A percentile compares a stretch with the other conserved stretches of the same genome.
These are phyloP conservation scores for Musa troglodytarum DNA, from an alignment of 176 grass and related monocot species.

Conservation along the genomic window DNA sequence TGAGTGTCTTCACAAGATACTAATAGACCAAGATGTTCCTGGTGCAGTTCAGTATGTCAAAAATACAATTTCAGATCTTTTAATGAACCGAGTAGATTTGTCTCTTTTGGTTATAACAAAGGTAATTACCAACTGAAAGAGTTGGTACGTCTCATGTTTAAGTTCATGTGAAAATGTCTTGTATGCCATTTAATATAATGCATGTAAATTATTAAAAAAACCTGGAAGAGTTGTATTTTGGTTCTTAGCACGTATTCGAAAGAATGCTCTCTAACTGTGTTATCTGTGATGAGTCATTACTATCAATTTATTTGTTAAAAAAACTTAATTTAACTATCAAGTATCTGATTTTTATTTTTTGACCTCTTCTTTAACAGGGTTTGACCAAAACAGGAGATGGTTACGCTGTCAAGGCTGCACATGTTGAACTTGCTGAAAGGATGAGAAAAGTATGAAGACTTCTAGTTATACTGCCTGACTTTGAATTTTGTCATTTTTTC, in stretches of 20 bases:
- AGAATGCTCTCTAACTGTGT: neutral
- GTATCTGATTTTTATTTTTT: neutral
- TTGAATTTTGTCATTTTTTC: neutral
- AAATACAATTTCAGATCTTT: slow-evolving; percentile 95
- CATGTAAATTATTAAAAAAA: too few relatives aligned
- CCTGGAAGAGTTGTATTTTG: too few relatives aligned
- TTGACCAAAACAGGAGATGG: slow-evolving; percentile 99
- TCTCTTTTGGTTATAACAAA: slow-evolving; percentile 99
- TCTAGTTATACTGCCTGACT: neutral
- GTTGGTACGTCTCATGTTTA: neutral
- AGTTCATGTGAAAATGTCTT: neutral
- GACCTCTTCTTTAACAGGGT: slow-evolving; percentile 44
- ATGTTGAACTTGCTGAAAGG: slow-evolving; percentile 98
- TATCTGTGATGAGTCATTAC: neutral
- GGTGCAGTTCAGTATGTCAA: slow-evolving; percentile 95
- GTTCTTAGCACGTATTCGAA: too few relatives aligned
- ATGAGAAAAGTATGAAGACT: slow-evolving; percentile 68
- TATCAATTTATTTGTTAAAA: neutral
- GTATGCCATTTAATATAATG: neutral
- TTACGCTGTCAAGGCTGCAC: slow-evolving; percentile 94
- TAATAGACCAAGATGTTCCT: slow-evolving; percentile 82
- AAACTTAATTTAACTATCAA: neutral
- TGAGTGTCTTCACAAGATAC: slow-evolving; percentile 94
- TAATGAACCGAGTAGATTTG: slow-evolving; percentile 94
- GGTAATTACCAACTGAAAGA: slow-evolving; percentile 28